Percentiles rank a stretch among this genome's conserved stretches.
Evolutionary conservation across 2,329 filamentous ascomycete genomes (phyloP).

Genomic region (Pseudogymnoascus sp.): DNA sequence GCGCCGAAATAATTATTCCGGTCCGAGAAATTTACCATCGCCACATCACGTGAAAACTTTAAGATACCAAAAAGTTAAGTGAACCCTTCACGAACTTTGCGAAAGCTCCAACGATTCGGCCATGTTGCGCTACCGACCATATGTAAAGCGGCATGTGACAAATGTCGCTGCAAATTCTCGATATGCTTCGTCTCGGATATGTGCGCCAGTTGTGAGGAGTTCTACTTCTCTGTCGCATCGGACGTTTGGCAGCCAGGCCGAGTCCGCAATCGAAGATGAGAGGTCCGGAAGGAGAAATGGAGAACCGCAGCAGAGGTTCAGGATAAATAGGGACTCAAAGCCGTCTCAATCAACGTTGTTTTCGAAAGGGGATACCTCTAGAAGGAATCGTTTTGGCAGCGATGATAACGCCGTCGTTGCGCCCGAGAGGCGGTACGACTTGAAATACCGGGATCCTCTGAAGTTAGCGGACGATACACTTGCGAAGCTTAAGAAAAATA

Average conservation of each 20-base stretch:
- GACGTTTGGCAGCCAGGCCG: constrained; percentile 1
- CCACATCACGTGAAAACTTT: constrained; percentile 6
- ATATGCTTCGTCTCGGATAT: neutral
- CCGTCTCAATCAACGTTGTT: neutral
- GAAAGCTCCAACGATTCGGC: constrained; percentile 5
- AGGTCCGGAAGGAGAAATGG: neutral
- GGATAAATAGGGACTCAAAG: neutral
- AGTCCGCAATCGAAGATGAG: neutral
- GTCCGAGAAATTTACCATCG: neutral
- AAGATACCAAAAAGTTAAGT: constrained; percentile 1
- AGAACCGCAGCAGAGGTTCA: neutral
- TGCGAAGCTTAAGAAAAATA: constrained; percentile 47
- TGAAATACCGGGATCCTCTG: constrained; percentile 48
- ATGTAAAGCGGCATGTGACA: constrained; percentile 1
- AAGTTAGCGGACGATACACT: constrained; percentile 62
- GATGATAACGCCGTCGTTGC: neutral
- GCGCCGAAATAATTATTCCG: neutral
- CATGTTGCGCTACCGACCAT: constrained; percentile 5
- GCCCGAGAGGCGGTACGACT: neutral
- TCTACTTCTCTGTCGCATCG: neutral
- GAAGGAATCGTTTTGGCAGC: neutral
- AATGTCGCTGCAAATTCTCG: neutral
- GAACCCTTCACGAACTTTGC: constrained; percentile 2
- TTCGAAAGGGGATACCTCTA: neutral
- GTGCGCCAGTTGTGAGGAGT: neutral